Percentiles rank a stretch among this genome's conserved stretches.
Evolutionary conservation across 805 yeast genomes (phyloP).

Genomic region (Blastobotrys peoriensis): DNA sequence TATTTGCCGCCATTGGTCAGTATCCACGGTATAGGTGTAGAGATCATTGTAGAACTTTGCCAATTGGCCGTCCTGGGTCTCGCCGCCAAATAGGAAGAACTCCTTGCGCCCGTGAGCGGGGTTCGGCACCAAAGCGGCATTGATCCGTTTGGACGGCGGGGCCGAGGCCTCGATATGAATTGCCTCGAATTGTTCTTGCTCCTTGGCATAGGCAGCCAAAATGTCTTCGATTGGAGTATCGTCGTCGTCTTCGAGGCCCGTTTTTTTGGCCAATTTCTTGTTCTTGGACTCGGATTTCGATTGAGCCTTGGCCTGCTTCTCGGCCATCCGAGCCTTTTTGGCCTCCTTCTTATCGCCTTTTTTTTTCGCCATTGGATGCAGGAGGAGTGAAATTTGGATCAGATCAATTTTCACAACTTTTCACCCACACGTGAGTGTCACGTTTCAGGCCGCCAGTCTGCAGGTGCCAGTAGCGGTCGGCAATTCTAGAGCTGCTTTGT

Average conservation of each 20-base stretch:
- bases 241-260: constrained; percentile 77
- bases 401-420: no score
- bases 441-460: no score
- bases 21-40: constrained; percentile 63
- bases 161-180: constrained; percentile 52
- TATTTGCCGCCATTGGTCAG: constrained; percentile 73
- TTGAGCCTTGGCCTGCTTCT: constrained; percentile 68
- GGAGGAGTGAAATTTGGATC: no score
- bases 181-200: constrained; percentile 74
- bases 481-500: no score
- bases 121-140: constrained; percentile 66
- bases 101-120: constrained; percentile 75
- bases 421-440: no score
- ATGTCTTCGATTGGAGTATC: constrained; percentile 83
- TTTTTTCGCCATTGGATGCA: constrained; percentile 78
- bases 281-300: constrained; percentile 68
- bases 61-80: constrained; percentile 41
- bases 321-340: constrained; percentile 82
- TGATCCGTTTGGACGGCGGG: constrained; percentile 65
- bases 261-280: constrained; percentile 68
- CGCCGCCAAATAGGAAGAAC: constrained; percentile 87
- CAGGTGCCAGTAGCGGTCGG: no score
- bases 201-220: constrained; percentile 65
- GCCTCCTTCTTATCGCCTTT: constrained; percentile 78
- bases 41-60: constrained; percentile 80